Evolutionary conservation across 192 early-diverging fungal genomes (phyloP).

Genomic region (Coemansia brasiliensis): DNA sequence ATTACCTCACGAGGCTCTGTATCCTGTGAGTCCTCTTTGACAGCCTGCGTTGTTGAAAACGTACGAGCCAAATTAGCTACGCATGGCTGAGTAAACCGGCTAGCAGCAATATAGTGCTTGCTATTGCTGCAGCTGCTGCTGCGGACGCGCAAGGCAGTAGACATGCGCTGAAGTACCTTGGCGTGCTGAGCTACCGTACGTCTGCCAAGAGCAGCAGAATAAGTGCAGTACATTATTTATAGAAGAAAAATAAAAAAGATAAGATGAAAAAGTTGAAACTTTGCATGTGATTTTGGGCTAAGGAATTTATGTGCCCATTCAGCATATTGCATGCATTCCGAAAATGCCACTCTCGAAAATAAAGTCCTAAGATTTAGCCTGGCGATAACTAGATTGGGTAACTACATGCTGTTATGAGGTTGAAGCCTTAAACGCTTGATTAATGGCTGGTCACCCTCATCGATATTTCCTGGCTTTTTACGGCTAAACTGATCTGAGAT

Average conservation of each 20-base stretch:
- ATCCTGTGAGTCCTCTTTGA: conserved; percentile 36
- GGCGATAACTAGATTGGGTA: no score
- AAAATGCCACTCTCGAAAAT: no score
- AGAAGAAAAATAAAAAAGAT: conserved; percentile 1
- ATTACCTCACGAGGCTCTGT: conserved; percentile 69
- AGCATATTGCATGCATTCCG: no score
- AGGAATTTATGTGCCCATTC: no score
- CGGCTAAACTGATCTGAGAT: no score
- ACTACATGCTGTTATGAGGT: no score
- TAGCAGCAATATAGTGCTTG: not conserved
- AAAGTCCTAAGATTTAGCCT: no score
- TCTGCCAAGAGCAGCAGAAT: not conserved
- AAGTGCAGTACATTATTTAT: not conserved
- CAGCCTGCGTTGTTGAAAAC: conserved; percentile 7
- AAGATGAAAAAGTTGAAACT: conserved; percentile 2
- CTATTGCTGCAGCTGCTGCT: no score
- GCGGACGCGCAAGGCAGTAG: not conserved
- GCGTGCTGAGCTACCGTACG: not conserved
- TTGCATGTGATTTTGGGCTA: not conserved
- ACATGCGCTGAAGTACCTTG: no score
- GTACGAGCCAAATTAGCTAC: not conserved
- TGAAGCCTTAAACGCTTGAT: no score
- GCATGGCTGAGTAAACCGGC: not conserved
- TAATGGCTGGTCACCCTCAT: no score
- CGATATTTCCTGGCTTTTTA: no score